Evolutionary conservation across 805 yeast genomes (phyloP).

Genomic region (Candida ipomoeae): DNA sequence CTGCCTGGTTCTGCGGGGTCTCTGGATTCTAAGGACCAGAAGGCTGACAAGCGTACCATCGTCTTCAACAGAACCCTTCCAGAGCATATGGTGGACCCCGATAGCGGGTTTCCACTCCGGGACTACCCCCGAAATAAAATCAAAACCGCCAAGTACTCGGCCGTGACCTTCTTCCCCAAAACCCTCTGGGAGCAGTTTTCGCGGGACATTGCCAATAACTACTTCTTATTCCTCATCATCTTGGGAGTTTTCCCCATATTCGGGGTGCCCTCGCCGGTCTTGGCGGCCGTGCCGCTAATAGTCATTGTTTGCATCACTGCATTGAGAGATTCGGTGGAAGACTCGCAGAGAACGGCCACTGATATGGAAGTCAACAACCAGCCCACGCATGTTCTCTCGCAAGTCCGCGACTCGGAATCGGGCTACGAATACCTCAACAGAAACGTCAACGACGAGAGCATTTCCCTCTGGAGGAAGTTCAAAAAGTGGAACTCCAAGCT

Average conservation of each 20-base stretch:
- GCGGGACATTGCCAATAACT: slow-evolving; percentile 53
- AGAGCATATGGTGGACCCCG: slow-evolving; percentile 44
- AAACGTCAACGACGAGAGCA: slow-evolving; percentile 59
- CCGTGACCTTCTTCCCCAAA: slow-evolving; percentile 53
- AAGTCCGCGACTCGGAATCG: slow-evolving; percentile 33
- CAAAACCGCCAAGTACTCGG: slow-evolving; percentile 61
- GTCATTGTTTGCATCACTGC: slow-evolving; percentile 76
- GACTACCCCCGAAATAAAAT: slow-evolving; percentile 53
- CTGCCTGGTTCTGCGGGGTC: slow-evolving; percentile 1
- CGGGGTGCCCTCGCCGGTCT: slow-evolving; percentile 69
- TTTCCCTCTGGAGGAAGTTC: slow-evolving; percentile 65
- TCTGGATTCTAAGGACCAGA: slow-evolving; percentile 29
- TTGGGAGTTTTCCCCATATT: slow-evolving; percentile 54
- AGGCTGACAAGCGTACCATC: slow-evolving; percentile 12
- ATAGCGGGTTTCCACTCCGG: slow-evolving; percentile 27
- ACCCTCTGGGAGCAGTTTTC: slow-evolving; percentile 51
- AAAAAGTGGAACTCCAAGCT: slow-evolving; percentile 47
- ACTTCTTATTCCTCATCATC: slow-evolving; percentile 52
- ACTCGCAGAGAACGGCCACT: slow-evolving; percentile 57
- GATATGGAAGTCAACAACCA: slow-evolving; percentile 74
- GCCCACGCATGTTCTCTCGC: slow-evolving; percentile 55
- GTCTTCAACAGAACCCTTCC: slow-evolving; percentile 58
- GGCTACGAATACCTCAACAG: slow-evolving; percentile 40
- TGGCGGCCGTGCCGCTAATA: slow-evolving; percentile 77
- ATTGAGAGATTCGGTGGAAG: slow-evolving; percentile 74